These are phyloP conservation scores for Saccharata proteae DNA, from an alignment of 2,329 filamentous ascomycete species.

Conservation along the genomic window DNA sequence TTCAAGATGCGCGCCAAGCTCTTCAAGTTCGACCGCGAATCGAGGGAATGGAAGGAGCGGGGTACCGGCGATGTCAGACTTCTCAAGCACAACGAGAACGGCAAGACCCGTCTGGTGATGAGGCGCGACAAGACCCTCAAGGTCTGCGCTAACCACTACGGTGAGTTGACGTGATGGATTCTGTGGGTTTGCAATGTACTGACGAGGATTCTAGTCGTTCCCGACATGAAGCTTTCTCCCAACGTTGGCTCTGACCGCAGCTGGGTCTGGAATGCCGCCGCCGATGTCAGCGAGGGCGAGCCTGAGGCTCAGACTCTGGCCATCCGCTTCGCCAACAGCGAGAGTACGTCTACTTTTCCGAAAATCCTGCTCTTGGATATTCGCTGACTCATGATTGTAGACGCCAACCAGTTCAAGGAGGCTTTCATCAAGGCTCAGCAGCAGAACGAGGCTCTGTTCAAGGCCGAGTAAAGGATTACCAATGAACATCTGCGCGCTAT, in stretches of 20 bases:
- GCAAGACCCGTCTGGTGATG: conserved; percentile 97
- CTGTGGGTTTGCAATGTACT: conserved; percentile 11
- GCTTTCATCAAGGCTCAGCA: conserved; percentile 93
- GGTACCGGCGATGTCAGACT: conserved; percentile 92
- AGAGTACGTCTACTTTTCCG: conserved; percentile 55
- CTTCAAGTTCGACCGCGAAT: conserved; percentile 91
- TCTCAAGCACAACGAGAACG: conserved; percentile 97
- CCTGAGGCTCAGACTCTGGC: conserved; percentile 91
- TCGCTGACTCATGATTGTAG: too few relatives aligned
- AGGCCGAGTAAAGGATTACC: conserved; percentile 10
- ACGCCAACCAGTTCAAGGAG: conserved; percentile 96
- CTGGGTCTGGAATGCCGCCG: conserved; percentile 98
- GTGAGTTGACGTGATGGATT: conserved; percentile 43
- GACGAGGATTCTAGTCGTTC: conserved; percentile 54
- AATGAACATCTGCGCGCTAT: conserved; percentile 1
- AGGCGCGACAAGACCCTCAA: conserved; percentile 99
- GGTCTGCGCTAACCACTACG: conserved; percentile 99
- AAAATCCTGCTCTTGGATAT: too few relatives aligned
- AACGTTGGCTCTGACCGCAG: conserved; percentile 96
- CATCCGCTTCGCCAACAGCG: conserved; percentile 94
- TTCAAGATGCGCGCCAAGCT: conserved; percentile 99
- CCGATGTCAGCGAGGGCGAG: conserved; percentile 96
- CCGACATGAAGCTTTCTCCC: conserved; percentile 96
- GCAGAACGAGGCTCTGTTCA: conserved; percentile 85
- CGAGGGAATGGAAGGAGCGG: conserved; percentile 97